These are phyloP conservation scores for Cytidiella melzeri DNA, from an alignment of 768 basidiomycete species.

Conservation along the genomic window DNA sequence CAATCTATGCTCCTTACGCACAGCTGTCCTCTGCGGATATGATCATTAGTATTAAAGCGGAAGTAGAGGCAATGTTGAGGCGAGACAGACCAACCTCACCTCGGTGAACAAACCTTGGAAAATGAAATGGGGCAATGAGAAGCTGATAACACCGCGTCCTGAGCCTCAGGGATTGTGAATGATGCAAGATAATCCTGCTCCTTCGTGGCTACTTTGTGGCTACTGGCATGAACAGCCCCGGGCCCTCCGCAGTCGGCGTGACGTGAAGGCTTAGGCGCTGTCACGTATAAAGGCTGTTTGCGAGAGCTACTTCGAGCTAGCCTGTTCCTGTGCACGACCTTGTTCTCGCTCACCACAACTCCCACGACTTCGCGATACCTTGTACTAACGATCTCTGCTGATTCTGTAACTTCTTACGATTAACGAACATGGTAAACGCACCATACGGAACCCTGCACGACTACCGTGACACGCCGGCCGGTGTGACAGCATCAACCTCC, in stretches of 20 bases:
- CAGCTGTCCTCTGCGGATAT: too few species aligned
- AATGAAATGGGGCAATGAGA: too few species aligned
- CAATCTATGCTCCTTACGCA: too few species aligned
- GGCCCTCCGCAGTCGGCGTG: not conserved
- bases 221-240: too few species aligned
- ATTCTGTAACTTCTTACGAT: not conserved
- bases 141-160: too few species aligned
- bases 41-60: constrained; percentile 39
- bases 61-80: constrained; percentile 29
- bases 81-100: too few species aligned
- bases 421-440: not conserved
- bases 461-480: constrained; percentile 8
- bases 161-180: too few species aligned
- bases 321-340: not conserved
- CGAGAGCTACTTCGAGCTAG: not conserved
- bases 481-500: constrained; percentile 7
- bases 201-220: too few species aligned
- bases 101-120: too few species aligned
- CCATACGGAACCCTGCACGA: not conserved
- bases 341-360: not conserved
- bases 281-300: not conserved
- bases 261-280: not conserved
- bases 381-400: not conserved
- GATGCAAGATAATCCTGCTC: too few species aligned
- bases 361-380: not conserved